A percentile compares a stretch with the other conserved stretches of the same genome.
Evolutionary conservation across 139 green algal species (phyloP).

Genomic region (Ettlia oleoabundans): DNA sequence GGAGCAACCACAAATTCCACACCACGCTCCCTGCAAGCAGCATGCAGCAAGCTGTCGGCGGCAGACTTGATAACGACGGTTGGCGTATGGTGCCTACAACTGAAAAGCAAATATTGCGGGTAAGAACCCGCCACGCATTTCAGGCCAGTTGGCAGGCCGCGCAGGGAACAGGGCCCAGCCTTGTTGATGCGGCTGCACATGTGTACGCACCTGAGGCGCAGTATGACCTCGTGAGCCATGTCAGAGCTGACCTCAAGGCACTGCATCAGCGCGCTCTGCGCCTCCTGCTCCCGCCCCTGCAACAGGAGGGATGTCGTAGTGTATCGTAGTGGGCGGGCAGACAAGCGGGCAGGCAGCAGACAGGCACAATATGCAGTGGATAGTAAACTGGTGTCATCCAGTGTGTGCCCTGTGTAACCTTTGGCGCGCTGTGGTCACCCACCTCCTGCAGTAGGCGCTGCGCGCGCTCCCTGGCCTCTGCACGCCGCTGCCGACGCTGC

Average conservation of each 20-base stretch:
- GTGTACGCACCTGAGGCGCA: conserved; percentile 11
- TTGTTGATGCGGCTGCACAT: background rate
- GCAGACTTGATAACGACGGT: no score
- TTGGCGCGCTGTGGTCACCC: no score
- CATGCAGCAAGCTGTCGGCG: conserved; percentile 45
- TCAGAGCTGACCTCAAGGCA: conserved; percentile 49
- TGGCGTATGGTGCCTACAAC: no score
- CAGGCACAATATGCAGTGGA: no score
- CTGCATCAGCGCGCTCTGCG: conserved; percentile 25
- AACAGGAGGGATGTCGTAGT: no score
- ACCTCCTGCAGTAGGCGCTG: background rate
- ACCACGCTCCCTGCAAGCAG: conserved; percentile 21
- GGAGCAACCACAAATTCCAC: conserved; percentile 93
- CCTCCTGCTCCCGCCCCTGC: conserved; percentile 35
- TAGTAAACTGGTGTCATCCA: background rate
- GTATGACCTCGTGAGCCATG: conserved; percentile 48
- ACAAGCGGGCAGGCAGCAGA: background rate
- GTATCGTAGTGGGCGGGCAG: background rate
- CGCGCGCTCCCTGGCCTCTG: background rate
- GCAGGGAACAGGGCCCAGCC: no score
- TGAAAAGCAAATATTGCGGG: no score
- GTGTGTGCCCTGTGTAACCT: no score
- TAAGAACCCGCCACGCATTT: no score
- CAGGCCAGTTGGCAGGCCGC: no score
- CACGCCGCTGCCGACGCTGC: conserved; percentile 21